A percentile compares a stretch with the other conserved stretches of the same genome.
Evolutionary conservation across 257 asterid species (phyloP).

Genomic region (Plectranthus barbatus): DNA sequence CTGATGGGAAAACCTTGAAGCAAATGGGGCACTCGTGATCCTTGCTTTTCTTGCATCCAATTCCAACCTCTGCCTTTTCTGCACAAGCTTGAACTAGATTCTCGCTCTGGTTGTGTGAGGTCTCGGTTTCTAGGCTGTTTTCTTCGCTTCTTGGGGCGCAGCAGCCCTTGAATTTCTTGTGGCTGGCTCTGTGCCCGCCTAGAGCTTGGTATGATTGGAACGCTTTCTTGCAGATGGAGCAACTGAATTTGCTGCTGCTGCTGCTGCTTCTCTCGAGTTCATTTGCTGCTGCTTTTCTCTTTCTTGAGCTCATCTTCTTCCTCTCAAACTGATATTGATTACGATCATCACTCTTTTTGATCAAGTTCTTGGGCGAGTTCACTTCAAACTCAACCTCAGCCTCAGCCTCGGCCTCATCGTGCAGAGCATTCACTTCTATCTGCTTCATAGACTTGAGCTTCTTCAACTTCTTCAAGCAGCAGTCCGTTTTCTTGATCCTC

Average conservation of each 20-base stretch:
- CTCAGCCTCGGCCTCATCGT: background rate
- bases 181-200: slow-evolving; percentile 94
- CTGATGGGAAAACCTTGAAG: slow-evolving; percentile 61
- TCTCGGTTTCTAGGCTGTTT: slow-evolving; percentile 34
- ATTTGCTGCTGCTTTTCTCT: slow-evolving; percentile 27
- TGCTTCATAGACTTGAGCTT: slow-evolving; percentile 3
- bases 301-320: slow-evolving; percentile 26
- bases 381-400: slow-evolving; percentile 19
- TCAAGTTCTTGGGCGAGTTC: slow-evolving; percentile 19
- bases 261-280: slow-evolving; percentile 19
- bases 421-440: slow-evolving; percentile 10
- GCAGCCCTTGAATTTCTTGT: slow-evolving; percentile 66
- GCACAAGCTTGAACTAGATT: background rate
- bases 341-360: slow-evolving; percentile 14
- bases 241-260: slow-evolving; percentile 48
- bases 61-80: background rate
- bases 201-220: slow-evolving; percentile 82
- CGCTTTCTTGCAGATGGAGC: slow-evolving; percentile 56
- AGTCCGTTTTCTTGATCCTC: slow-evolving; percentile 8
- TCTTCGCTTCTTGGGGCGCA: slow-evolving; percentile 38
- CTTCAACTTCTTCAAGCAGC: no score
- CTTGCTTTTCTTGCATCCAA: slow-evolving; percentile 30
- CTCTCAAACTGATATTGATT: slow-evolving; percentile 12
- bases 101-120: slow-evolving; percentile 16
- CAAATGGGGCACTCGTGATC: slow-evolving; percentile 74